phyloP scores from a whole-genome alignment of 2,329 filamentous ascomycete genomes.

The Teratosphaeria pseudoeucalypti region DNA sequence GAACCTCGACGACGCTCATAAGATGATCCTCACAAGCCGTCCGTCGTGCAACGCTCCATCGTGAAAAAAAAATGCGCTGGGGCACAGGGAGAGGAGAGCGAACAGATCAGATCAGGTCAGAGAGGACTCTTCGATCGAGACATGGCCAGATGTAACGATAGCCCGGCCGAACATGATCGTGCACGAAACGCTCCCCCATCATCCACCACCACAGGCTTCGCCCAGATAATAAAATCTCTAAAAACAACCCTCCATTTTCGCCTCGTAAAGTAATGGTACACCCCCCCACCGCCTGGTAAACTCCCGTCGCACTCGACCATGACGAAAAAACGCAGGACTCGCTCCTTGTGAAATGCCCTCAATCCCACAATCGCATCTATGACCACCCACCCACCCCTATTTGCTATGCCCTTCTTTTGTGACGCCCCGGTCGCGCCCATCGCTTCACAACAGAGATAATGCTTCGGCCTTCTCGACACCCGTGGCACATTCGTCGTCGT shows the following conservation, averaged over 20 bases:
- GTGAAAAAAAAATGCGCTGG: too few relatives aligned
- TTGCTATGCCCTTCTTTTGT: not conserved
- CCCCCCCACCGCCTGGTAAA: not conserved
- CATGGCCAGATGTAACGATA: not conserved
- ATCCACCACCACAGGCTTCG: not conserved
- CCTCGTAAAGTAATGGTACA: not conserved
- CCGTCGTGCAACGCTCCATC: too few relatives aligned
- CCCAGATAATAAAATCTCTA: too few relatives aligned
- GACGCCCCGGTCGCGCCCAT: not conserved
- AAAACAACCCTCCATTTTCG: too few relatives aligned
- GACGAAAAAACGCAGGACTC: not conserved
- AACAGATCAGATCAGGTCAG: not conserved
- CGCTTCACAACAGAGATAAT: not conserved
- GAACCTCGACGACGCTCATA: too few relatives aligned
- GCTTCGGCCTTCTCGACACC: not conserved
- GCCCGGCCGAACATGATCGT: not conserved
- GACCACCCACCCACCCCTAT: not conserved
- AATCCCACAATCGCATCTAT: not conserved
- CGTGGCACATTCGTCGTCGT: not conserved
- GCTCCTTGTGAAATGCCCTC: not conserved
- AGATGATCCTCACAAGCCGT: too few relatives aligned
- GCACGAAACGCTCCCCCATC: not conserved
- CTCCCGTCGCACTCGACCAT: not conserved
- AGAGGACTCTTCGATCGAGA: too few relatives aligned
- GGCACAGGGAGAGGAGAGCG: not conserved